phyloP scores from a whole-genome alignment of 2,329 filamentous ascomycete genomes.

The Nannizzia gypsea region DNA sequence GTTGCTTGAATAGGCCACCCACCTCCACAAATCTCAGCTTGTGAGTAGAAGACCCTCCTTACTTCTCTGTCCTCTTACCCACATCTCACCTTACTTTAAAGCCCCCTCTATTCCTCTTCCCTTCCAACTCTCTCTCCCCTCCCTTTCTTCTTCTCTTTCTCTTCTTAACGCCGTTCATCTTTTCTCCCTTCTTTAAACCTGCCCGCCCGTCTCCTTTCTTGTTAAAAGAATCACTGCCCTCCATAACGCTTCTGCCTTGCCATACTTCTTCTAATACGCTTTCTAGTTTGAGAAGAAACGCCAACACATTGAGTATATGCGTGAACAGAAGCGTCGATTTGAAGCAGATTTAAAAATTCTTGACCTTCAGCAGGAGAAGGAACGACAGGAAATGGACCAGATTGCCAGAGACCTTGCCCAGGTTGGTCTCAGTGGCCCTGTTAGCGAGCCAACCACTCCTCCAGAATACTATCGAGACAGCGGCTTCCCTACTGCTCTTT shows the following conservation, averaged over 20 bases:
- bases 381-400: conserved; percentile 72
- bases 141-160: neutral
- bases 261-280: conserved; percentile 26
- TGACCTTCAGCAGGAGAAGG: conserved; percentile 69
- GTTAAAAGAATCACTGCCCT: neutral
- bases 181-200: neutral
- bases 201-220: no score
- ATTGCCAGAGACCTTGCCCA: conserved; percentile 67
- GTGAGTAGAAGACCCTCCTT: conserved; percentile 14
- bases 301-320: conserved; percentile 78
- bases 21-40: conserved; percentile 18
- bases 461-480: conserved; percentile 72
- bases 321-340: conserved; percentile 78
- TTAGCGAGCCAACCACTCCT: conserved; percentile 91
- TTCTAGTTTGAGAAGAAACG: conserved; percentile 83
- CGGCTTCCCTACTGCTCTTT: conserved; percentile 67
- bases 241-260: neutral
- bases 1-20: conserved; percentile 17
- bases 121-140: neutral
- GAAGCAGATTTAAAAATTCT: conserved; percentile 86
- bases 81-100: neutral
- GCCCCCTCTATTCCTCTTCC: neutral
- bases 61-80: neutral
- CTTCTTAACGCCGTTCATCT: neutral
- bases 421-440: conserved; percentile 52